Base-by-base conservation (phyloP, 1,284 basidiomycete genomes). In the Rhodotorula sp. region DNA sequence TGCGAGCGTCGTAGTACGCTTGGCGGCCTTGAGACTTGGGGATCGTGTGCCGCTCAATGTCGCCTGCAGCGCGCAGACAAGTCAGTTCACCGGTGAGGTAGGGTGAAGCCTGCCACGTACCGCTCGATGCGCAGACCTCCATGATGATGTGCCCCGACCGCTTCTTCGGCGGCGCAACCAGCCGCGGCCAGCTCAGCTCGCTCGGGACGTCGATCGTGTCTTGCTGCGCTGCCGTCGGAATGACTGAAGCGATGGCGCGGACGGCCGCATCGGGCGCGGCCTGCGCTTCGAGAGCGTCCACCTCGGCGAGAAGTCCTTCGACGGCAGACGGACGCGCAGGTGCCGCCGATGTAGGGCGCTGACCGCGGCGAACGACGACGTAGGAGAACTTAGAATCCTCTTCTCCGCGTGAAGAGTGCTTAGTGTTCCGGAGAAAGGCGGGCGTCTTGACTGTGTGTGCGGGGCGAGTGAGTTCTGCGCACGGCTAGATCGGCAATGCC, bases 21-120 rank as follows among this genome's bases (percentile, higher is more conserved):
- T 98, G 95, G 80, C 93, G 95, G 13, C 95, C 95, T 81, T 94
- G 91, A 1, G 93, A 94, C 78, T 89, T 92, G 3, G 95, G 90
- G 56, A 97, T 89, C 3, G 91, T 97, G 81, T 96, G 85, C 7
- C 96, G 89, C 85, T 94, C 89, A 68, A 97, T 90, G 81, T 91
- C 88, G 46, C 91, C 93, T 95, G 78, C 21, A 21, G n/a, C 7
- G 14, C 23, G 21, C 23, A 23, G 10, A 1, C 19, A 63, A 49
- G 14, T 49, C 4, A 21, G 17, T 2, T 16, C 16, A 8, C 4
- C 3, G 48, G 73, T 57, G 48, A 27, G 50, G 49, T 34, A 21
- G 2, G 13, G 16, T 2, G n/a, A n/a, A 25, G 9, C 12, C 42
- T 61, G 67, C 50, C 53, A 81, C 85, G 77, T 76, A 90, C 93